Conservation (phyloP, 2,329 filamentous ascomycete species). For the Metarhizium robertsii region DNA sequence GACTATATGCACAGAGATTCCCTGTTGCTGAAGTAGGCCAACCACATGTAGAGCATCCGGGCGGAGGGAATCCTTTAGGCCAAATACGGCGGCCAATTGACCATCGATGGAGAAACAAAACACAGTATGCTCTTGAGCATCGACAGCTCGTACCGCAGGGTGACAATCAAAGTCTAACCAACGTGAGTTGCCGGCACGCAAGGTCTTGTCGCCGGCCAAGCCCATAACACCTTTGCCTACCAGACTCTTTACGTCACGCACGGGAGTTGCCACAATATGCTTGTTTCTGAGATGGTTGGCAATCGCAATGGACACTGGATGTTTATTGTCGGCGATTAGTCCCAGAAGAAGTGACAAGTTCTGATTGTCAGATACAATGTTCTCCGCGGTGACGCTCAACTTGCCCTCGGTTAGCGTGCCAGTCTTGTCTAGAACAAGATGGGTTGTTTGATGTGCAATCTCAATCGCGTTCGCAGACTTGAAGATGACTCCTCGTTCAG, state of each 20-base stretch:
- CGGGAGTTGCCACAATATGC: slow-evolving; percentile 4
- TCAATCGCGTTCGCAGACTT: slow-evolving; percentile 58
- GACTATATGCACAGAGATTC: slow-evolving; percentile 36
- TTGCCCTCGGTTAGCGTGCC: slow-evolving; percentile 60
- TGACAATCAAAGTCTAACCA: slow-evolving; percentile 32
- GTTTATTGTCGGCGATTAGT: slow-evolving; percentile 31
- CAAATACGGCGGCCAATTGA: slow-evolving; percentile 29
- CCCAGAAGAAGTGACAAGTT: slow-evolving; percentile 18
- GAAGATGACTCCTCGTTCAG: slow-evolving; percentile 57
- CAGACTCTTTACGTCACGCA: slow-evolving; percentile 26
- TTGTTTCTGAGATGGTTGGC: slow-evolving; percentile 24
- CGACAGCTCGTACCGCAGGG: slow-evolving; percentile 22
- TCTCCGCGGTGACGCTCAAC: slow-evolving; percentile 28
- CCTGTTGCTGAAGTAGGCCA: slow-evolving; percentile 22
- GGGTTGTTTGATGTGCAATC: slow-evolving; percentile 46
- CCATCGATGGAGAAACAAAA: slow-evolving; percentile 37
- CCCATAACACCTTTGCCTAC: slow-evolving; percentile 39
- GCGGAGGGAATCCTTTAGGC: slow-evolving; percentile 37
- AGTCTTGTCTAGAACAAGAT: slow-evolving; percentile 75
- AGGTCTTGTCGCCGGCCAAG: slow-evolving; percentile 9
- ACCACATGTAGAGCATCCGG: slow-evolving; percentile 29
- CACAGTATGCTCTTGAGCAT: slow-evolving; percentile 28
- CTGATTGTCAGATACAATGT: slow-evolving; percentile 1
- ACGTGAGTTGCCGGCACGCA: slow-evolving; percentile 40
- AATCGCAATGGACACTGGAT: slow-evolving; percentile 42